Conservation (phyloP, 345 rosid genomes). For the Psidium friedrichsthalianum region DNA sequence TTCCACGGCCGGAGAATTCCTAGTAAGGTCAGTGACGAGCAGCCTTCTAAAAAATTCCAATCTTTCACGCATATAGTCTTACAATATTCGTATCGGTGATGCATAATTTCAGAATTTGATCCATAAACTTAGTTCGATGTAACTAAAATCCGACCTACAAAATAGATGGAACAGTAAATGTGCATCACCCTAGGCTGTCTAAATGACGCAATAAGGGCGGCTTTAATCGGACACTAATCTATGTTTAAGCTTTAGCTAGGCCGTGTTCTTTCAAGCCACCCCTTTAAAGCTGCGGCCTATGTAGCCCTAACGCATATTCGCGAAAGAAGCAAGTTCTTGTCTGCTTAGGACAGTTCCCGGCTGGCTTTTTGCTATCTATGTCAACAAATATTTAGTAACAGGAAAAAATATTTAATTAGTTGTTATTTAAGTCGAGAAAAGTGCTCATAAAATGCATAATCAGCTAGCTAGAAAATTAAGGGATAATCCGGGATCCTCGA, state of each 20-base stretch:
- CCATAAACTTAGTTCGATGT: neutral
- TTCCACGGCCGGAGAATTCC: slow-evolving; percentile 18
- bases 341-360: neutral
- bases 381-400: neutral
- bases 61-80: neutral
- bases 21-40: slow-evolving; percentile 26
- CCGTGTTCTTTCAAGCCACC: neutral
- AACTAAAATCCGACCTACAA: neutral
- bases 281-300: neutral
- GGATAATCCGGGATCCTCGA: neutral
- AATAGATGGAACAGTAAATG: neutral
- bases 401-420: neutral
- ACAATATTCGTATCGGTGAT: too few relatives aligned
- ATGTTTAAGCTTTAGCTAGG: neutral
- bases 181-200: neutral
- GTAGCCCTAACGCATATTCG: neutral
- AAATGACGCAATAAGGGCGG: neutral
- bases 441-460: neutral
- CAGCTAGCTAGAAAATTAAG: neutral
- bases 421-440: neutral
- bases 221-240: neutral
- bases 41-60: neutral
- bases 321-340: neutral
- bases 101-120: neutral
- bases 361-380: neutral